A percentile compares a stretch with the other conserved stretches of the same genome.
These are phyloP conservation scores for Sclerotinia nivalis DNA, from an alignment of 2,329 filamentous ascomycete genomes.

Conservation along the genomic window DNA sequence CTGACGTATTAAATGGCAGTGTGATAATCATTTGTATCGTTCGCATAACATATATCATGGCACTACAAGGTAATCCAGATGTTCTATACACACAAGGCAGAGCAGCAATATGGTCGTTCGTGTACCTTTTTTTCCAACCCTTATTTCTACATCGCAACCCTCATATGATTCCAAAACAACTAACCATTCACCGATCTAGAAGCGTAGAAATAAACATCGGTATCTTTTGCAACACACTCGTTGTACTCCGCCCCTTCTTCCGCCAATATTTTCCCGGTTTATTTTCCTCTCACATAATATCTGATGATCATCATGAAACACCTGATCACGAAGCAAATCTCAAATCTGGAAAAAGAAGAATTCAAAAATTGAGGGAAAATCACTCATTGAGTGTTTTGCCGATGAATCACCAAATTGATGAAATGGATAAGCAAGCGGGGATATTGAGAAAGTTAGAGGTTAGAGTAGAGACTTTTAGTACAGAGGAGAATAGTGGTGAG, in stretches of 20 bases:
- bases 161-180: background rate
- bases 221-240: conserved; percentile 1
- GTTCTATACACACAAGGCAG: conserved; percentile 5
- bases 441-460: background rate
- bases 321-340: background rate
- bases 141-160: too few species aligned
- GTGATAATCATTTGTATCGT: conserved; percentile 9
- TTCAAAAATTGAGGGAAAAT: background rate
- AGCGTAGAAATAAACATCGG: conserved; percentile 1
- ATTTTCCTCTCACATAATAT: background rate
- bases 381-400: background rate
- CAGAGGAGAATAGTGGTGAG: background rate
- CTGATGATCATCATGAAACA: background rate
- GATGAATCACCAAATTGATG: background rate
- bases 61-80: background rate
- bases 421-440: background rate
- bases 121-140: background rate
- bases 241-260: background rate
- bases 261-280: background rate
- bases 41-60: conserved; percentile 5
- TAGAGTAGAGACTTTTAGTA: background rate
- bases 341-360: background rate
- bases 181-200: background rate
- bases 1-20: background rate
- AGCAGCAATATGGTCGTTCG: conserved; percentile 14